These are phyloP conservation scores for Candida tropicalis DNA, from an alignment of 1,139 yeast genomes.

Conservation along the genomic window DNA sequence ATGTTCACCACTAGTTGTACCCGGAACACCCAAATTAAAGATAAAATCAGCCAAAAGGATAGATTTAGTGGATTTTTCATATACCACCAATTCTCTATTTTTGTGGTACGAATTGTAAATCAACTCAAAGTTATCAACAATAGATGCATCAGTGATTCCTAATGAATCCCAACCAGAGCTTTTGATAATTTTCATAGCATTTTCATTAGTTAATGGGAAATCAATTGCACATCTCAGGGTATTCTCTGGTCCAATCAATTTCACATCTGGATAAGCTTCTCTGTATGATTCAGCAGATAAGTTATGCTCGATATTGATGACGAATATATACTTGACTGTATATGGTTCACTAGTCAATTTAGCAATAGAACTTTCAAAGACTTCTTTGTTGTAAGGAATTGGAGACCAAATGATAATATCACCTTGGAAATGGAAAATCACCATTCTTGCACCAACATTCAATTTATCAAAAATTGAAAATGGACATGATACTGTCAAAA, in stretches of 20 bases:
- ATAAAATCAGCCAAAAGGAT: conserved; percentile 52
- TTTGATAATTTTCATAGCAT: conserved; percentile 9
- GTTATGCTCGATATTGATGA: conserved; percentile 11
- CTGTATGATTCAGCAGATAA: conserved; percentile 12
- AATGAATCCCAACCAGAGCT: conserved; percentile 15
- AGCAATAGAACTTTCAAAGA: conserved; percentile 7
- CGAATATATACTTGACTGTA: conserved; percentile 11
- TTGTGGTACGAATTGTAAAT: conserved; percentile 48
- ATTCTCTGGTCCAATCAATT: conserved; percentile 11
- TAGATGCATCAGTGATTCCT: conserved; percentile 20
- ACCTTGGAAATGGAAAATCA: conserved; percentile 11
- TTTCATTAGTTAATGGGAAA: conserved; percentile 8
- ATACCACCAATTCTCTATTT: conserved; percentile 52
- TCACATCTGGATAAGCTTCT: conserved; percentile 6
- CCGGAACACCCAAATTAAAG: conserved; percentile 37
- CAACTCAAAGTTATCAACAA: conserved; percentile 40
- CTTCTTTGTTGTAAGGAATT: conserved; percentile 10
- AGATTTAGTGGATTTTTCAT: conserved; percentile 40
- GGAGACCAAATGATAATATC: conserved; percentile 13
- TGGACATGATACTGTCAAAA: conserved; percentile 13
- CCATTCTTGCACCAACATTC: conserved; percentile 14
- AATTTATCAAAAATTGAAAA: conserved; percentile 7
- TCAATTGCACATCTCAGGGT: conserved; percentile 2
- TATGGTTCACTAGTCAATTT: conserved; percentile 8
- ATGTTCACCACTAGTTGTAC: conserved; percentile 15